Percentiles rank a stretch among this genome's conserved stretches.
Conservation (phyloP, 495 filamentous ascomycete species). For the Apodospora peruviana region DNA sequence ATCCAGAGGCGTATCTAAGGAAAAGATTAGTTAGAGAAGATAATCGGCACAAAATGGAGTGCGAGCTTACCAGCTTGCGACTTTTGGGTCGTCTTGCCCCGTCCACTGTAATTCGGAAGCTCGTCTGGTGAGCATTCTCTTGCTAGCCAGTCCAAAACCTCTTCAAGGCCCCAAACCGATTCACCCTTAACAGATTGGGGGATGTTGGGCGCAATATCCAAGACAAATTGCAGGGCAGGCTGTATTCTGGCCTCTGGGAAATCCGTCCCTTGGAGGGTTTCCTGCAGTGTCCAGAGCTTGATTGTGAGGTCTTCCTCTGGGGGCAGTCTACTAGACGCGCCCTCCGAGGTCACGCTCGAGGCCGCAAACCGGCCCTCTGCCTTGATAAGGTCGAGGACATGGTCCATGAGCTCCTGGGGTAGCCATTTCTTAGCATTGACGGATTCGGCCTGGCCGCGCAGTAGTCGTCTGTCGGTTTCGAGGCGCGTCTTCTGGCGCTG, state of each 20-base stretch:
- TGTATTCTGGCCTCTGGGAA: conserved; percentile 61
- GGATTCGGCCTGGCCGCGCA: conserved; percentile 65
- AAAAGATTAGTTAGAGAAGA: conserved; percentile 5
- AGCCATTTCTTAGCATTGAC: conserved; percentile 74
- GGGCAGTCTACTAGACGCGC: conserved; percentile 34
- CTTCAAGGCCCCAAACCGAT: conserved; percentile 75
- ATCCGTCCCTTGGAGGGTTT: conserved; percentile 58
- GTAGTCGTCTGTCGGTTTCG: conserved; percentile 70
- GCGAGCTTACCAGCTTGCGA: conserved; percentile 25
- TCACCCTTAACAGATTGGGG: conserved; percentile 50
- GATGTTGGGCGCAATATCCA: conserved; percentile 52
- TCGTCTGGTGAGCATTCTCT: conserved; percentile 61
- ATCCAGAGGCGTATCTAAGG: conserved; percentile 38
- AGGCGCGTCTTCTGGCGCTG: conserved; percentile 63
- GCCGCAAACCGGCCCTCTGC: conserved; percentile 45
- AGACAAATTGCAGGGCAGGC: conserved; percentile 58
- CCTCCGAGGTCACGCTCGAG: conserved; percentile 35
- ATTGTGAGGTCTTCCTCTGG: conserved; percentile 68
- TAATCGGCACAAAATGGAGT: background rate
- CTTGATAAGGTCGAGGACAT: conserved; percentile 58
- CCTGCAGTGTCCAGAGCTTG: conserved; percentile 75
- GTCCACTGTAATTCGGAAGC: conserved; percentile 62
- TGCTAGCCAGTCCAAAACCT: conserved; percentile 82
- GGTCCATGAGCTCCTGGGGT: conserved; percentile 69
- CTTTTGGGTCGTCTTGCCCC: conserved; percentile 25